Evolutionary conservation across 2,329 filamentous ascomycete species (phyloP), one percentile per base, ranked within the genome.

Genomic region (Ophiostoma perfectum): DNA sequence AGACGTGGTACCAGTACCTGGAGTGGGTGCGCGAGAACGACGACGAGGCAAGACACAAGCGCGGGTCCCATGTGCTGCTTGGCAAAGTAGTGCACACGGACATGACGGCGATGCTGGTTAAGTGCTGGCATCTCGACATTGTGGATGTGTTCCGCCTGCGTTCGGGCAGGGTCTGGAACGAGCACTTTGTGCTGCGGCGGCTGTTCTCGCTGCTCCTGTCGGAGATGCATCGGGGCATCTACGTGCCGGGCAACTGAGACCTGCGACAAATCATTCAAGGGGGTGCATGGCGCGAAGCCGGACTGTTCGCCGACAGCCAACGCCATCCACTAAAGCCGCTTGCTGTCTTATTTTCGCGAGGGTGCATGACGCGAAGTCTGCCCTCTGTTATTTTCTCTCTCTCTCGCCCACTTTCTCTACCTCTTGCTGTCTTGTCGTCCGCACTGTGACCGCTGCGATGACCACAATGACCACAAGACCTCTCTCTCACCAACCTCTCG

Each of bases 51-150:
- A 9, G 18, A 11, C 36, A 38, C 67, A 55, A 49, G 16, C 62
- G 60, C 39, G 39, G 36, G 18, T 73, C 67, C 16, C 5, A 11
- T 12, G 65, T 75, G 58, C 78, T 83, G 44, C 76, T 85, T 2
- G 83, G 84, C 68, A 83, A 81, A 73, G 78, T 77, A 39, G 81
- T 86, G 68, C 74, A 75, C 38, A 80, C 81, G 41, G 80, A 82
- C 47, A 82, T 80, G 63, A 78, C 81, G 74, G 75, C 76, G 4
- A 77, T 87, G 77, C 70, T 77, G 36, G 77, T 88, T 18, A 80
- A 86, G 75, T 74, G 78, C 68, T 87, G 84, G 84, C 85, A 88
- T 70, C 75, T 87, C 18, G 84, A 87, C 69, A 80, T 86, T 67
- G 80, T 87, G 38, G 82, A 86, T 69, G 84, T 81, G 3, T 87